Percentiles rank a stretch among this genome's conserved stretches.
phyloP scores from a whole-genome alignment of 2,329 filamentous ascomycete genomes.

The Aspergillus pseudonomiae region DNA sequence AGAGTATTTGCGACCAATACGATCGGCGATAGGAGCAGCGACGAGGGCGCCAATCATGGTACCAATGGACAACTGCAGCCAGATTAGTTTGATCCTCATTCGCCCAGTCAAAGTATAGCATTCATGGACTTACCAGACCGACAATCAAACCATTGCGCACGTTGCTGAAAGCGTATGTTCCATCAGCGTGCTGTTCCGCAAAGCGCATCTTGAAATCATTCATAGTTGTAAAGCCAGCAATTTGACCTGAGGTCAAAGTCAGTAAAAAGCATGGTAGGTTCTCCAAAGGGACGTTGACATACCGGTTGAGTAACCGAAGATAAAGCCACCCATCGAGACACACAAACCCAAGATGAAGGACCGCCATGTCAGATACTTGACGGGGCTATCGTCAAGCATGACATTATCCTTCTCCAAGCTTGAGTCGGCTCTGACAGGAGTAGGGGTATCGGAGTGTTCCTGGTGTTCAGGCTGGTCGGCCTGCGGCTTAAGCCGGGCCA shows the following conservation, averaged over 20 bases:
- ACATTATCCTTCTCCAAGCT: slow-evolving; percentile 36
- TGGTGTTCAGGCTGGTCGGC: slow-evolving; percentile 32
- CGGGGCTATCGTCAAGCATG: slow-evolving; percentile 45
- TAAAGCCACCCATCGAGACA: slow-evolving; percentile 53
- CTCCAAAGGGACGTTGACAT: slow-evolving; percentile 15
- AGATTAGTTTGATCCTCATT: slow-evolving; percentile 13
- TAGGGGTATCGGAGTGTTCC: slow-evolving; percentile 38
- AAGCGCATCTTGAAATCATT: slow-evolving; percentile 49
- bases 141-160: slow-evolving; percentile 50
- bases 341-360: slow-evolving; percentile 48
- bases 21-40: slow-evolving; percentile 50
- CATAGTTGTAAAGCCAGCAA: slow-evolving; percentile 52
- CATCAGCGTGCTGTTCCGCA: slow-evolving; percentile 34
- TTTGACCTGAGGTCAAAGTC: slow-evolving; percentile 37
- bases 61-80: slow-evolving; percentile 46
- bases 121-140: slow-evolving; percentile 39
- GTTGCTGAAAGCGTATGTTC: slow-evolving; percentile 46
- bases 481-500: slow-evolving; percentile 34
- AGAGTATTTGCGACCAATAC: slow-evolving; percentile 49
- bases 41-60: slow-evolving; percentile 46
- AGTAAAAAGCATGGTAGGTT: slow-evolving; percentile 4
- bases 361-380: slow-evolving; percentile 47
- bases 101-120: background rate
- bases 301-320: slow-evolving; percentile 51
- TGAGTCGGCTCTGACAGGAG: slow-evolving; percentile 36